These are phyloP conservation scores for Beauveria caledonica DNA, from an alignment of 2,329 filamentous ascomycete genomes.

Conservation along the genomic window DNA sequence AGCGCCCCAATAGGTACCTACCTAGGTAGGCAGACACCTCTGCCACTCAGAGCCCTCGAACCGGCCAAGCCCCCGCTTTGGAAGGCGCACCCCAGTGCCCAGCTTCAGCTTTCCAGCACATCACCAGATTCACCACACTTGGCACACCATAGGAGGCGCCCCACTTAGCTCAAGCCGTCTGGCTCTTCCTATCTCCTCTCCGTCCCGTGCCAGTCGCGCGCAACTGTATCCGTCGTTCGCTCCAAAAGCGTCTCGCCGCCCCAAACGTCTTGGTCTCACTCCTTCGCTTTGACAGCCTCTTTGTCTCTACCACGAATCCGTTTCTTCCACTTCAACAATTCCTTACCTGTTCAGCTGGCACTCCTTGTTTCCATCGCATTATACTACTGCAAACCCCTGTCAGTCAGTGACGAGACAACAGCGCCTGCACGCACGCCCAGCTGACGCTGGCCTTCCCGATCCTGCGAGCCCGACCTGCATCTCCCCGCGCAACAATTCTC, in stretches of 20 bases:
- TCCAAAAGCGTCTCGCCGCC: not conserved
- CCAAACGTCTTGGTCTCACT: not conserved
- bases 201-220: not conserved
- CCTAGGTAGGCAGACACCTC: not conserved
- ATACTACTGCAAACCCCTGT: not conserved
- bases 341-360: not conserved
- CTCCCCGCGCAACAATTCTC: not conserved
- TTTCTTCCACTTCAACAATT: not conserved
- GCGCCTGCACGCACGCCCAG: not conserved
- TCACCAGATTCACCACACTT: not conserved
- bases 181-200: not conserved
- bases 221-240: not conserved
- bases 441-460: not conserved
- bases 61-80: not conserved
- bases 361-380: not conserved
- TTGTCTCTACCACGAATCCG: not conserved
- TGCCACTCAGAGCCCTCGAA: not conserved
- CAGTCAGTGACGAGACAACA: constrained; percentile 4
- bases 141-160: not conserved
- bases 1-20: not conserved
- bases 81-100: not conserved
- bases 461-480: constrained; percentile 1
- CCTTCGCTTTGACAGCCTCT: not conserved
- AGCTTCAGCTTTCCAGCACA: not conserved
- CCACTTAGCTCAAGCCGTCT: not conserved